Percentiles rank a stretch among this genome's conserved stretches.
Evolutionary conservation across 352 stramenopile species (phyloP).

Genomic region (Pythium aquatile): DNA sequence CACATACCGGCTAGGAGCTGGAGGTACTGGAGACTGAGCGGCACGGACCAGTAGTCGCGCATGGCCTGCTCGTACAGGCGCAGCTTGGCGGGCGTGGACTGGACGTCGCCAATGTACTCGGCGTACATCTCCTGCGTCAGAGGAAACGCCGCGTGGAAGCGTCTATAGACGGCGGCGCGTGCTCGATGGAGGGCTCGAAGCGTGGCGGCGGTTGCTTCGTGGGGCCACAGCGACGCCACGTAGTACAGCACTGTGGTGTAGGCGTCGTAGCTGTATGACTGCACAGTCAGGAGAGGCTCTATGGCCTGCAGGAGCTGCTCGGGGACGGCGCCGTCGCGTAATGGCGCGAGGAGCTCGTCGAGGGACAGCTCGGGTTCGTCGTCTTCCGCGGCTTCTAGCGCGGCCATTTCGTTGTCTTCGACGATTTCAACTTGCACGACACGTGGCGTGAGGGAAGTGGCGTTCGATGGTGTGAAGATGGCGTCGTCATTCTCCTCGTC

Average conservation of each 20-base stretch:
- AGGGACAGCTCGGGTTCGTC: slow-evolving; percentile 8
- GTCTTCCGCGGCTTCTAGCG: slow-evolving; percentile 18
- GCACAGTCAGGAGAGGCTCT: slow-evolving; percentile 10
- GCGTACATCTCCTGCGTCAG: slow-evolving; percentile 55
- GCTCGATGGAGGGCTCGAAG: slow-evolving; percentile 29
- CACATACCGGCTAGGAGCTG: slow-evolving; percentile 35
- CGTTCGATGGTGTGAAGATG: not conserved
- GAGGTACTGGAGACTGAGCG: slow-evolving; percentile 41
- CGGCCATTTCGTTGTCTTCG: slow-evolving; percentile 42
- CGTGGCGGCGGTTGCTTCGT: slow-evolving; percentile 13
- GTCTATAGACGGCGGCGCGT: slow-evolving; percentile 34
- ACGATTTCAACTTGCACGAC: slow-evolving; percentile 35
- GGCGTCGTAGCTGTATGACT: slow-evolving; percentile 23
- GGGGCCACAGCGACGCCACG: slow-evolving; percentile 22
- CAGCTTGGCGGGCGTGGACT: slow-evolving; percentile 23
- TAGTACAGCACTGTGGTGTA: slow-evolving; percentile 26
- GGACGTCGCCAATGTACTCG: slow-evolving; percentile 48
- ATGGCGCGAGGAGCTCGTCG: slow-evolving; percentile 15
- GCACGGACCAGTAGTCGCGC: slow-evolving; percentile 58
- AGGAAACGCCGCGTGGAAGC: slow-evolving; percentile 56
- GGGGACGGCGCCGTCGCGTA: slow-evolving; percentile 8
- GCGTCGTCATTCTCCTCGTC: slow-evolving; percentile 27
- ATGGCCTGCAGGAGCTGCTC: slow-evolving; percentile 15
- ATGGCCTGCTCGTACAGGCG: slow-evolving; percentile 40
- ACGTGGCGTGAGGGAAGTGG: slow-evolving; percentile 20